Conservation (phyloP, 2,329 filamentous ascomycete genomes). For the Talaromyces sp. region DNA sequence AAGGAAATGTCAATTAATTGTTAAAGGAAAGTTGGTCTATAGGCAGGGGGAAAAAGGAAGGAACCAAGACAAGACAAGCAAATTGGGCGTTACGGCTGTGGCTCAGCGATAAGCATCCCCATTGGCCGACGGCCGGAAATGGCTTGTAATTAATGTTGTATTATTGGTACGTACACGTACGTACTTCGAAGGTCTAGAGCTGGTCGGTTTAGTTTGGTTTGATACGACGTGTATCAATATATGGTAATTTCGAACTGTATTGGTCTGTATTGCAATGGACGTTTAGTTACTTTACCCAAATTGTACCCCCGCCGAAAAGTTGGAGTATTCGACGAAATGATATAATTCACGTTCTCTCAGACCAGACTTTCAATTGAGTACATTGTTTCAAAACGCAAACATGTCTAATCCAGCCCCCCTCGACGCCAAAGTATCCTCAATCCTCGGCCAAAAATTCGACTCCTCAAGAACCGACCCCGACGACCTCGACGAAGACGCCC, state of each 20-base stretch:
- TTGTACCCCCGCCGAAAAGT: slow-evolving; percentile 1
- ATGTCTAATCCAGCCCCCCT: slow-evolving; percentile 11
- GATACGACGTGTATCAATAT: not conserved
- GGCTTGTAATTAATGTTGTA: slow-evolving; percentile 2
- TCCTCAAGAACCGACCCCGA: slow-evolving; percentile 29
- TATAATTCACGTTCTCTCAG: not conserved
- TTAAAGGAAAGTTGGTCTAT: not conserved
- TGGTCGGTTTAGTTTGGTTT: not conserved
- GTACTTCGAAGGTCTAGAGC: not conserved
- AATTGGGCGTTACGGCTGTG: slow-evolving; percentile 7
- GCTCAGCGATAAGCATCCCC: slow-evolving; percentile 4
- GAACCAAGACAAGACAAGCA: slow-evolving; percentile 3
- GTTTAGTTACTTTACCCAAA: not conserved
- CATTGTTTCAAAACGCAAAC: not conserved
- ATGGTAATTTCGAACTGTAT: not conserved
- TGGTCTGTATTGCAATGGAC: not conserved
- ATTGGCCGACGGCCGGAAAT: not conserved
- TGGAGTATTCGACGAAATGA: not conserved
- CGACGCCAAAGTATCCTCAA: slow-evolving; percentile 16
- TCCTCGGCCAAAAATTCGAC: slow-evolving; percentile 30
- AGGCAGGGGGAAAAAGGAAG: slow-evolving; percentile 9
- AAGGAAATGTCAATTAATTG: not conserved
- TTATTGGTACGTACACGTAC: not conserved
- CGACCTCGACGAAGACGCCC: slow-evolving; percentile 57
- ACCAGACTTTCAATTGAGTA: not conserved